These are phyloP conservation scores for Blastobotrys illinoisensis DNA, from an alignment of 1,139 yeast species.

Conservation along the genomic window DNA sequence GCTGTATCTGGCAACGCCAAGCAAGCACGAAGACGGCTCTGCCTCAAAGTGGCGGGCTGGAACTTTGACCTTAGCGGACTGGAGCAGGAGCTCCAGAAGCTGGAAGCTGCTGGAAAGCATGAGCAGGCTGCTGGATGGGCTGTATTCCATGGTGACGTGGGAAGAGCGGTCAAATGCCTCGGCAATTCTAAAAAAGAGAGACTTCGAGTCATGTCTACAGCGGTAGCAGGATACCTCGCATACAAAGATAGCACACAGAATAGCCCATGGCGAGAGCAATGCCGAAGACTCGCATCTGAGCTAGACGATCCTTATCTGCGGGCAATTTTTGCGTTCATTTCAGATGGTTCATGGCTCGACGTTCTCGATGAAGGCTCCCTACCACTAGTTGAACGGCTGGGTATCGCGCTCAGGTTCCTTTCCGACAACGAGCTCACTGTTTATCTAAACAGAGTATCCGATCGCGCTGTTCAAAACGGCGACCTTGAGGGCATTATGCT, in stretches of 20 bases:
- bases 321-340: slow-evolving; percentile 88
- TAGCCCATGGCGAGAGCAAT: slow-evolving; percentile 90
- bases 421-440: slow-evolving; percentile 59
- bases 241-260: slow-evolving; percentile 58
- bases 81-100: slow-evolving; percentile 57
- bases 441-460: slow-evolving; percentile 62
- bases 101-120: slow-evolving; percentile 55
- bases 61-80: slow-evolving; percentile 72
- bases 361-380: slow-evolving; percentile 85
- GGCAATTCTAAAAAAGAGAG: slow-evolving; percentile 53
- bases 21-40: slow-evolving; percentile 57
- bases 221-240: slow-evolving; percentile 86
- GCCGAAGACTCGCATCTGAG: slow-evolving; percentile 81
- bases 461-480: slow-evolving; percentile 67
- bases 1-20: slow-evolving; percentile 22
- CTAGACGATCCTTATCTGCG: slow-evolving; percentile 84
- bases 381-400: slow-evolving; percentile 81
- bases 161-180: slow-evolving; percentile 70
- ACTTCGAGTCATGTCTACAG: slow-evolving; percentile 78
- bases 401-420: slow-evolving; percentile 81
- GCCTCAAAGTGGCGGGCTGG: slow-evolving; percentile 89
- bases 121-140: slow-evolving; percentile 99
- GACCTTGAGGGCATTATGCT: slow-evolving; percentile 85
- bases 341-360: slow-evolving; percentile 96
- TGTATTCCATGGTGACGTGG: slow-evolving; percentile 84